phyloP scores from a whole-genome alignment of 352 stramenopile species.

The Phytophthora hibernalis region DNA sequence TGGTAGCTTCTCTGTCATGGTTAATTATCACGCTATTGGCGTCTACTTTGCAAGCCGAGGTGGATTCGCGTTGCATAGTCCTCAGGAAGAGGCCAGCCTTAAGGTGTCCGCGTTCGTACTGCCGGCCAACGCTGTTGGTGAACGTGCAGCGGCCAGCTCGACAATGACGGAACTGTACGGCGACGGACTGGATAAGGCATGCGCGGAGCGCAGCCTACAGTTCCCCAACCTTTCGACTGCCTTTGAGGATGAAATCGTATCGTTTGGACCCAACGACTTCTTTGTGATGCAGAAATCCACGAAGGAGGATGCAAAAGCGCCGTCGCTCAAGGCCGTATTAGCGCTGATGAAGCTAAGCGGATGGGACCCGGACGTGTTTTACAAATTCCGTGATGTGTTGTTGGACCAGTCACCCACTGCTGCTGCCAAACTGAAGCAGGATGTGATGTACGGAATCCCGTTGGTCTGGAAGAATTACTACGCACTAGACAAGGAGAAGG shows the following conservation, averaged over 20 bases:
- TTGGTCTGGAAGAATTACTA: conserved; percentile 94
- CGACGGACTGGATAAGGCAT: conserved; percentile 67
- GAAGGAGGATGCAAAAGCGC: conserved; percentile 83
- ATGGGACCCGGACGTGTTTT: conserved; percentile 96
- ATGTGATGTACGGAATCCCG: conserved; percentile 89
- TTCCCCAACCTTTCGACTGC: conserved; percentile 79
- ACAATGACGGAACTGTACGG: conserved; percentile 54
- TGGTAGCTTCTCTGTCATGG: conserved; percentile 95
- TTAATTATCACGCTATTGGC: conserved; percentile 96
- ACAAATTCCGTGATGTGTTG: conserved; percentile 94
- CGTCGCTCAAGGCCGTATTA: conserved; percentile 88
- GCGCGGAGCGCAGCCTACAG: conserved; percentile 53
- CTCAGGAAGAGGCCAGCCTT: conserved; percentile 92
- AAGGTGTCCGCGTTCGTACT: conserved; percentile 92
- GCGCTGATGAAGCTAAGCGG: conserved; percentile 92
- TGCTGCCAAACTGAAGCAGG: conserved; percentile 68
- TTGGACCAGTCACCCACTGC: conserved; percentile 85
- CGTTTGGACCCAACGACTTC: conserved; percentile 95
- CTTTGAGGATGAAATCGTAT: conserved; percentile 89
- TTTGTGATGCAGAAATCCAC: conserved; percentile 94
- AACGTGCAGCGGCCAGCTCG: conserved; percentile 19
- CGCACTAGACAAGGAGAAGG: conserved; percentile 93
- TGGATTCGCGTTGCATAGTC: conserved; percentile 93
- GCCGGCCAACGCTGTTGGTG: conserved; percentile 32
- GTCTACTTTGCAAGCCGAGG: conserved; percentile 91